Evolutionary conservation across 352 stramenopile genomes (phyloP).

Genomic region (Phytophthora pluvialis): DNA sequence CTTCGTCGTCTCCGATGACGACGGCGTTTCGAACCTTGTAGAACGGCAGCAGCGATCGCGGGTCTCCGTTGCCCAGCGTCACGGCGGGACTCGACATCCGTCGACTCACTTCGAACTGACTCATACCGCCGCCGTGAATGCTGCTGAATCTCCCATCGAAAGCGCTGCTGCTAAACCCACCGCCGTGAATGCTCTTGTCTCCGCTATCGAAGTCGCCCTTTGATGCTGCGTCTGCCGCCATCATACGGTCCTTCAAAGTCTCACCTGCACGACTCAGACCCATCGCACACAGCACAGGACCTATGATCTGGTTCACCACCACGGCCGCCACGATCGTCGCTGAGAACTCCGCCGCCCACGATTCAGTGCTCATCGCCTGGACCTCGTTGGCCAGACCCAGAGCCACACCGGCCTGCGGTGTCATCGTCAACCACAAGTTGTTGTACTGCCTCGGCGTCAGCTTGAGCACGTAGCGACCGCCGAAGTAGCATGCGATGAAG

Average conservation of each 20-base stretch:
- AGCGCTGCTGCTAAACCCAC: conserved; percentile 9
- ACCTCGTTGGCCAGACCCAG: conserved; percentile 68
- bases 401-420: conserved; percentile 66
- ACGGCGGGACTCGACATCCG: conserved; percentile 13
- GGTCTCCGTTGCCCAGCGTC: conserved; percentile 46
- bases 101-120: conserved; percentile 25
- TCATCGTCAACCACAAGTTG: conserved; percentile 80
- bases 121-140: conserved; percentile 3
- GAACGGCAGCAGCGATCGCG: conserved; percentile 46
- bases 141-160: conserved; percentile 5
- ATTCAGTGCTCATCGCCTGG: conserved; percentile 55
- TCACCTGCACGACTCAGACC: conserved; percentile 62
- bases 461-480: conserved; percentile 64
- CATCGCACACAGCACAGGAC: conserved; percentile 62
- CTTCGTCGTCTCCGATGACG: conserved; percentile 70
- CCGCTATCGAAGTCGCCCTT: conserved; percentile 24
- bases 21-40: conserved; percentile 57
- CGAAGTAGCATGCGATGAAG: conserved; percentile 69
- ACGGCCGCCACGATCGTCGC: conserved; percentile 72
- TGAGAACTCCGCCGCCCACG: conserved; percentile 64
- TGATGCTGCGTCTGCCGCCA: background rate
- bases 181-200: conserved; percentile 21
- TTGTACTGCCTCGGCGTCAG: conserved; percentile 67
- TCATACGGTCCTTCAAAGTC: conserved; percentile 38
- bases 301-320: conserved; percentile 77